These are phyloP conservation scores for Hyaloperonospora brassicae DNA, from an alignment of 352 stramenopile genomes.

Conservation along the genomic window DNA sequence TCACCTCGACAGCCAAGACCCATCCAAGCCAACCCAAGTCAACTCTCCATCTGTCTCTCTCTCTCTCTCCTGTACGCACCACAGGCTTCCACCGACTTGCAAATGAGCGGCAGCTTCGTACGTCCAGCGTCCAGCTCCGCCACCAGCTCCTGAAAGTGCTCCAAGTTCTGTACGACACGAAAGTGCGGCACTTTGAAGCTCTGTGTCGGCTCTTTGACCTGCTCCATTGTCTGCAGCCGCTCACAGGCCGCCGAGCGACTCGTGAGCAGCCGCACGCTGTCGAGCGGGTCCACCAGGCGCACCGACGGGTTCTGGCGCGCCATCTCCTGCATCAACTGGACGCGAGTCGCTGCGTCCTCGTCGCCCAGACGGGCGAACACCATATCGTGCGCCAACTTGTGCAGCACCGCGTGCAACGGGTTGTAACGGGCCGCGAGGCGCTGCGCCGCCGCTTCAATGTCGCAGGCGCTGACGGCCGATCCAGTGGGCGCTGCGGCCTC, in stretches of 20 bases:
- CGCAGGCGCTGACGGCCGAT: conserved; percentile 14
- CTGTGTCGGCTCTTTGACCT: conserved; percentile 3
- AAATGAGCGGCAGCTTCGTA: conserved; percentile 61
- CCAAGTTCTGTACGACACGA: conserved; percentile 31
- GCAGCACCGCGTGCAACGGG: conserved; percentile 53
- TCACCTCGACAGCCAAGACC: too few relatives aligned
- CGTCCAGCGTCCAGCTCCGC: conserved; percentile 30
- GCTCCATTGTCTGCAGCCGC: conserved; percentile 32
- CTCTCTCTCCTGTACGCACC: conserved; percentile 32
- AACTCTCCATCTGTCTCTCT: background rate
- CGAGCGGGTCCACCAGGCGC: conserved; percentile 55
- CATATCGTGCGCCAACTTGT: conserved; percentile 83
- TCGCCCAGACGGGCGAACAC: conserved; percentile 61
- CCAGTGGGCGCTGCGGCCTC: conserved; percentile 26
- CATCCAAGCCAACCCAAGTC: background rate
- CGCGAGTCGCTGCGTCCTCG: conserved; percentile 27
- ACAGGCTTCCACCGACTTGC: conserved; percentile 78
- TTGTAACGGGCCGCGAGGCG: conserved; percentile 34
- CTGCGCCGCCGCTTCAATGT: conserved; percentile 20
- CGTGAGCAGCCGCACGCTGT: conserved; percentile 63
- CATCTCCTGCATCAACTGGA: conserved; percentile 51
- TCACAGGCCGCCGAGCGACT: conserved; percentile 51
- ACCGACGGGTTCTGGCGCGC: conserved; percentile 35
- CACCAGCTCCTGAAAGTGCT: conserved; percentile 35
- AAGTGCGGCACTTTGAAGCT: conserved; percentile 50